Base-by-base conservation (phyloP, 805 yeast species). In the Monosporozyma aerobia region DNA sequence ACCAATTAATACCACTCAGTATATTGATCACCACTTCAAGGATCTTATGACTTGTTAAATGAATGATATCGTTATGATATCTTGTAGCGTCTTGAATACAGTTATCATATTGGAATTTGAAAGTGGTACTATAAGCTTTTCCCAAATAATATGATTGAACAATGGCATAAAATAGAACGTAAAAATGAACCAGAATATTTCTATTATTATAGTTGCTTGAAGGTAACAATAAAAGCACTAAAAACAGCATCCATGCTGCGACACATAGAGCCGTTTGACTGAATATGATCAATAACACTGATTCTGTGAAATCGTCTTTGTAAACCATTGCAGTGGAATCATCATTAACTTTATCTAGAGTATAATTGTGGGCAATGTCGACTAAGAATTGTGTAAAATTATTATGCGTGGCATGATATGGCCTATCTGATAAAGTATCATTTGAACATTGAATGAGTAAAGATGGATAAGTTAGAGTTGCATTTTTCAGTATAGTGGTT, bases 211-310 rank as follows among this genome's bases (percentile, higher is more conserved):
- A 64, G 46, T 59, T 61, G 19, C 58, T 60, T 77, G 79, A 22
- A 80, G 67, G 65, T 45, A 67, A 76, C 33, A 87, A 63, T 22
- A 78, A 61, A 44, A 85, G 70, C 35, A 85, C 67, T 16, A 85
- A 55, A 49, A 83, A 68, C 27, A 87, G 70, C 80, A 86, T 80
- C 95, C 95, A 87, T 29, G 83, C 73, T 14, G 83, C 76, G 5
- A 80, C 79, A 54, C 81, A 79, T 19, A 79, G 71, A 0, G 82
- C 79, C 51, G 80, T 73, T 3, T 77, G 62, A n/a, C 77, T 76
- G 65, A 79, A 82, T 45, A 78, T 67, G 3, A 81, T 67, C 44
- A 75, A 64, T 2, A 75, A 63, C 46, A 73, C 70, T 14, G 79
- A 71, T 25, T 67, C 63, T 3, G 59, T 55, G 51, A 75, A 76